Base-by-base conservation (phyloP, 1,284 basidiomycete genomes). In the Heterobasidion parviporum region DNA sequence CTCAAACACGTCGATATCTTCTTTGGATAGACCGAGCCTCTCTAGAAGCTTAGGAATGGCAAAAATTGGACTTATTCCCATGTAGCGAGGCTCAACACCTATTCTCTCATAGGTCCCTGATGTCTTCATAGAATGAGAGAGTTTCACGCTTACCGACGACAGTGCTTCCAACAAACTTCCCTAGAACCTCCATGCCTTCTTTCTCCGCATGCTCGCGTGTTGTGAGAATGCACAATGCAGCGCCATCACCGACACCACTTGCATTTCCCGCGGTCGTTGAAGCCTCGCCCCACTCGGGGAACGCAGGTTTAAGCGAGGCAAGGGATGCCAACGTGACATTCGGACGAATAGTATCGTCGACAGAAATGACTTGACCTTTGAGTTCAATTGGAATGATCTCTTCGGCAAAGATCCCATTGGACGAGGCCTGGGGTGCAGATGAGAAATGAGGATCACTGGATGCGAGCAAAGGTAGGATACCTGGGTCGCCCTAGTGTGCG, bases 231-330 rank as follows among this genome's bases (percentile, higher is more conserved):
- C 92, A 91, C 16, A 96, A 74, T 8, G 93, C 96, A 35, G 94
- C 96, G 55, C 96, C 96, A 69, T 99, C 96, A 9, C 94, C 94
- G 35, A 98, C 82, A 56, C 95, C 94, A 60, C 92, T 95, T 0
- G 95, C 92, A 69, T 98, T 98, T 18, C 89, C 90, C 50, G 93
- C 84, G 64, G 93, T 95, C 0, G 90, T 92, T 3, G 82, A 78
- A 6, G 77, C 72, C 36, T 81, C 74, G 14, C 87, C 89, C 87
- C 91, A 94, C 55, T 91, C 75, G 8, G 87, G 83, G 66, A 92
- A 92, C 3, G 79, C 88, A 6, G 90, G 77, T 62, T 87, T 89
- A 53, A 93, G 74, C 54, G 76, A 76, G 8, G 79, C 70, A 10
- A 94, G 78, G 1, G 80, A 80, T 60, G 91, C 85, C 33, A 73